A percentile compares a stretch with the other conserved stretches of the same genome.
Evolutionary conservation across 768 basidiomycete genomes (phyloP).

Genomic region (Hemileccinum impolitum): DNA sequence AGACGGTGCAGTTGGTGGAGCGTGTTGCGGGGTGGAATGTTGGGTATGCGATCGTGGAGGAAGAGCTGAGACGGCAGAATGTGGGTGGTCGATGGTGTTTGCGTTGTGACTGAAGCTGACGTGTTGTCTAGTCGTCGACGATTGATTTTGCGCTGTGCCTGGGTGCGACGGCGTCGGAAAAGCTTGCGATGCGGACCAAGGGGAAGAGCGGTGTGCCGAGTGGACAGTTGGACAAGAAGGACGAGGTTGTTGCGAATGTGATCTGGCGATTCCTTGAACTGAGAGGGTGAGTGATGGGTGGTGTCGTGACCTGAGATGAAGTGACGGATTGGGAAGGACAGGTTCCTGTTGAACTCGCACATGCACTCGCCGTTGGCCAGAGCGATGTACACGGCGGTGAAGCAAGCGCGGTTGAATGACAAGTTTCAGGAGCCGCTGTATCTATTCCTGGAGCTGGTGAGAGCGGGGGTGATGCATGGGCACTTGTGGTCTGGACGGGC

Average conservation of each 20-base stretch:
- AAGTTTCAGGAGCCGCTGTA: slow-evolving; percentile 98
- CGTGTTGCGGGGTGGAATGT: slow-evolving; percentile 91
- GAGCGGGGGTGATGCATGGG: slow-evolving; percentile 96
- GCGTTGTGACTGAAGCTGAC: slow-evolving; percentile 28
- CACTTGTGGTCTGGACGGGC: slow-evolving; percentile 85
- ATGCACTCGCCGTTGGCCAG: slow-evolving; percentile 86
- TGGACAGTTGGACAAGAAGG: slow-evolving; percentile 86
- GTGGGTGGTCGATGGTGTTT: slow-evolving; percentile 48
- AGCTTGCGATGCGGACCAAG: slow-evolving; percentile 79
- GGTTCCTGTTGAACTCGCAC: slow-evolving; percentile 87
- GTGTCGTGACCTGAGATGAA: not conserved
- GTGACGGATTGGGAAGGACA: slow-evolving; percentile 32
- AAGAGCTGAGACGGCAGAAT: slow-evolving; percentile 93
- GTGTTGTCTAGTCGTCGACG: slow-evolving; percentile 74
- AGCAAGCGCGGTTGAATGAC: slow-evolving; percentile 82
- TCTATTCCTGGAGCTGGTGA: slow-evolving; percentile 89
- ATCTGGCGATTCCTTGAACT: slow-evolving; percentile 98
- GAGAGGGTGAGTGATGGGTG: slow-evolving; percentile 59
- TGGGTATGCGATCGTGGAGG: slow-evolving; percentile 78
- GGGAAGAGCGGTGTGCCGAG: slow-evolving; percentile 46
- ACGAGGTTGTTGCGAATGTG: slow-evolving; percentile 96
- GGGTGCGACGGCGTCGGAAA: slow-evolving; percentile 82
- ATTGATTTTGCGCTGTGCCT: slow-evolving; percentile 95
- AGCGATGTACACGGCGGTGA: slow-evolving; percentile 84
- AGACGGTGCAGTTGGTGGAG: slow-evolving; percentile 85